Percentiles rank a stretch among this genome's conserved stretches.
phyloP scores from a whole-genome alignment of 768 basidiomycete genomes.

The Mycena rosella region DNA sequence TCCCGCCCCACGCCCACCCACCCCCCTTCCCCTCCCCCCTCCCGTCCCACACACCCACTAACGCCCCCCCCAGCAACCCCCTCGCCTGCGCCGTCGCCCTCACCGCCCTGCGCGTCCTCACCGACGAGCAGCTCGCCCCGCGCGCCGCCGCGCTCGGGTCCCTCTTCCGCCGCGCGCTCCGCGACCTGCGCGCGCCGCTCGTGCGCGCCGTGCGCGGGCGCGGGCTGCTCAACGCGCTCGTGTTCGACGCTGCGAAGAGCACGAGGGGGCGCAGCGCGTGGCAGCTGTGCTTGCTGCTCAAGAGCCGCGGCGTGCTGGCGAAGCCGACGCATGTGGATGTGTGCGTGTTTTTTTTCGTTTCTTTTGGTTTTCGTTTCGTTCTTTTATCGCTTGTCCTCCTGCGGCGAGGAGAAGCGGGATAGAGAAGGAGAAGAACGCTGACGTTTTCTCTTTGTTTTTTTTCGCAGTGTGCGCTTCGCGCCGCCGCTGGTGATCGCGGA shows the following conservation, averaged over 20 bases:
- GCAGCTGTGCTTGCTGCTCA: constrained; percentile 94
- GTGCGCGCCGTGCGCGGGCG: constrained; percentile 85
- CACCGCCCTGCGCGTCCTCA: constrained; percentile 91
- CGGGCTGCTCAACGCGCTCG: constrained; percentile 93
- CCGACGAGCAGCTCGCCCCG: constrained; percentile 87
- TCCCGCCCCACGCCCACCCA: constrained; percentile 15
- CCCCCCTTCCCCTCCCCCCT: constrained; percentile 27
- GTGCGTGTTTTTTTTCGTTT: constrained; percentile 64
- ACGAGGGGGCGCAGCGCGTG: constrained; percentile 87
- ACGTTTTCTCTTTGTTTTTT: too few species aligned
- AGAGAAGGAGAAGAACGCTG: too few species aligned
- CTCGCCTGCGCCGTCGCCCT: constrained; percentile 97
- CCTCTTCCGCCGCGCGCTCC: constrained; percentile 78
- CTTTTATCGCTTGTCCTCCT: too few species aligned
- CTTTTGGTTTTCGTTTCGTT: too few species aligned
- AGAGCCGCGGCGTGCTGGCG: constrained; percentile 91
- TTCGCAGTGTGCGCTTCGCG: constrained; percentile 89
- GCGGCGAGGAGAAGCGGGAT: too few species aligned
- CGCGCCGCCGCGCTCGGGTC: constrained; percentile 85
- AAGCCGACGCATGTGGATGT: constrained; percentile 98
- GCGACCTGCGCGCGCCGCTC: constrained; percentile 74
- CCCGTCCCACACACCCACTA: constrained; percentile 2
- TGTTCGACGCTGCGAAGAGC: constrained; percentile 89
- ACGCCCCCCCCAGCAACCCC: constrained; percentile 73
- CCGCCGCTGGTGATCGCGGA: constrained; percentile 97